phyloP scores from a whole-genome alignment of 495 filamentous ascomycete genomes.

The Aspergillus ellipticus region DNA sequence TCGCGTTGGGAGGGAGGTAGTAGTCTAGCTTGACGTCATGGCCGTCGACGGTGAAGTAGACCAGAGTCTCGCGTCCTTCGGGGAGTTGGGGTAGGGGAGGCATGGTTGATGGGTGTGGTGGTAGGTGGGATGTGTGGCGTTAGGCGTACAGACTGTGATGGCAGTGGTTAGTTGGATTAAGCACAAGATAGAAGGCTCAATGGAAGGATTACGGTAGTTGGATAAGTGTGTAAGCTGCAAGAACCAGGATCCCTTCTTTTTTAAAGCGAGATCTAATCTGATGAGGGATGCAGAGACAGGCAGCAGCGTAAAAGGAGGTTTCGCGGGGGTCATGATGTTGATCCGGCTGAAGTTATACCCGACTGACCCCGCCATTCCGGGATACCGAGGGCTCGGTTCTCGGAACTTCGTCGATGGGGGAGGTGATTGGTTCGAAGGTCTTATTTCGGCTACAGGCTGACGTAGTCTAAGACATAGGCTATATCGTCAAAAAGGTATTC shows the following conservation, averaged over 20 bases:
- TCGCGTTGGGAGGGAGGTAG: constrained; percentile 15
- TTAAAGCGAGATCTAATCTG: not conserved
- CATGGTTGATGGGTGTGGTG: not conserved
- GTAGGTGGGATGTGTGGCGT: not conserved
- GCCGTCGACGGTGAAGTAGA: constrained; percentile 24
- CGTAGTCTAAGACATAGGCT: no score
- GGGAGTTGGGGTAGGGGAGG: not conserved
- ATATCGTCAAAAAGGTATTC: no score
- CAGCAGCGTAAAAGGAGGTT: not conserved
- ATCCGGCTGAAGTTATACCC: not conserved
- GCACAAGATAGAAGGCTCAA: not conserved
- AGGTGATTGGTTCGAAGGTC: no score
- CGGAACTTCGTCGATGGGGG: no score
- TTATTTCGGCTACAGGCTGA: no score
- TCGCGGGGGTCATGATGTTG: not conserved
- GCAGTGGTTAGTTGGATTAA: not conserved
- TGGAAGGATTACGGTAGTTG: not conserved
- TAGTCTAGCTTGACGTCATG: constrained; percentile 34
- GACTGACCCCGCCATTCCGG: not conserved
- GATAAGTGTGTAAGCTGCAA: not conserved
- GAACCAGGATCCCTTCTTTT: not conserved
- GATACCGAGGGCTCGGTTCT: not conserved
- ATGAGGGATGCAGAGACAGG: not conserved
- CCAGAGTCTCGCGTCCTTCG: constrained; percentile 17
- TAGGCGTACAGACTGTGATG: not conserved